phyloP scores from a whole-genome alignment of 2,329 filamentous ascomycete genomes.

The Hirsutella thompsonii region DNA sequence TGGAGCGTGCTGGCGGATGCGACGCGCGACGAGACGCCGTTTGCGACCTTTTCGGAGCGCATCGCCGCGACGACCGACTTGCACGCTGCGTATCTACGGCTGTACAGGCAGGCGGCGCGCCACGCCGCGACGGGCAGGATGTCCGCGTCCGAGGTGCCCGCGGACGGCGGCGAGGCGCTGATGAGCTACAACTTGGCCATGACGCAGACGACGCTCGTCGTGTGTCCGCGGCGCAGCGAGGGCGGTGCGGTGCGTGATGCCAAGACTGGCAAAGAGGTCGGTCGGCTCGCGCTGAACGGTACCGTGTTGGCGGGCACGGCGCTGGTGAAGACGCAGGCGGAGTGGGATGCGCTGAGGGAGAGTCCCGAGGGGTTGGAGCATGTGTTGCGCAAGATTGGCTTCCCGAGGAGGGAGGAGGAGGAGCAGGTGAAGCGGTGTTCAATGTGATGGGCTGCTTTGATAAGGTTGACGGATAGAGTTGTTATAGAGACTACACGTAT shows the following conservation, averaged over 20 bases:
- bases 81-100: constrained; percentile 27
- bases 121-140: constrained; percentile 9
- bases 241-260: constrained; percentile 22
- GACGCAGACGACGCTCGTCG: constrained; percentile 37
- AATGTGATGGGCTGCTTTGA: too few relatives aligned
- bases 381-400: constrained; percentile 15
- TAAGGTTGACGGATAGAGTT: too few relatives aligned
- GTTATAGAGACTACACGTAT: too few relatives aligned
- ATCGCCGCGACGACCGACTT: constrained; percentile 23
- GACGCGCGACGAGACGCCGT: constrained; percentile 24
- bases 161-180: constrained; percentile 27
- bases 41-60: constrained; percentile 28
- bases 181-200: constrained; percentile 54
- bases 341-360: constrained; percentile 41
- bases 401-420: constrained; percentile 8
- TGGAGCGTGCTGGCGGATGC: constrained; percentile 42
- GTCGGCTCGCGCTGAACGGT: constrained; percentile 41
- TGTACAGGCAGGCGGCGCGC: constrained; percentile 34
- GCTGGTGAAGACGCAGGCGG: constrained; percentile 43
- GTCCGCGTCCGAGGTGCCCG: constrained; percentile 10
- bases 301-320: constrained; percentile 52
- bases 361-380: constrained; percentile 11
- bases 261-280: constrained; percentile 20
- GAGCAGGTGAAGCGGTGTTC: background rate
- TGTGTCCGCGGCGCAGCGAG: constrained; percentile 42